Base-by-base conservation (phyloP, 352 stramenopile genomes). In the Hyaloperonospora arabidopsidis region DNA sequence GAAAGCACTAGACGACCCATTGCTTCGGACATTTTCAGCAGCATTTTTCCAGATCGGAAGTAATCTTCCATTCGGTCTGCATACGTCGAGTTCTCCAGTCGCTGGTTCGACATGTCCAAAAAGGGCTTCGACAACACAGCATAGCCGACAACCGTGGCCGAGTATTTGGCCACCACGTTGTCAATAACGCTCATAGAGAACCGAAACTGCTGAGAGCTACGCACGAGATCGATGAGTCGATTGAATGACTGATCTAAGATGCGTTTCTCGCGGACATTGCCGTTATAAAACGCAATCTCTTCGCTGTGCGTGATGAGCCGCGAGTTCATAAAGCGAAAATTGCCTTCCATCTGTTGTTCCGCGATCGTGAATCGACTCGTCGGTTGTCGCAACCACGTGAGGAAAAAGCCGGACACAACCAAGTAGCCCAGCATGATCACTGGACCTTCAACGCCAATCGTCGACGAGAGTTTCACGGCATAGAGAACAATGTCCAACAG, bases 271-370 rank as follows among this genome's bases (percentile, higher is more conserved):
- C 85, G 76, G 7, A 87, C 69, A 49, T 94, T 94, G 47, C 87
- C 87, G 46, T 93, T 88, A 70, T 95, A 96, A 52, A 96, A 96
- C 10, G 86, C 86, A 46, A 96, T 93, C 51, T 92, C 83, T 65
- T 96, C 86, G 48, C 84, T 89, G 66, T 95, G 82, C 17, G 83
- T 92, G 53, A 95, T 85, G 2, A 96, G 56, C 13, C 87, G 70
- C 45, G 84, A 86, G 74, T 95, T 92, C 66, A 95, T 87, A 61
- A 84, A 91, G 45, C 83, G 80, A 64, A 91, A 93, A 36, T 72
- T 87, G 57, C 83, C 84, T 50, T 93, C 83, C 64, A 91, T 76
- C 46, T 88, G 75, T 39, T 90, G 78, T 54, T 93, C 79, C 1
- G 80, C 76, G 45, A 89, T 86, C 11, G 77, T 90, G 48, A 95